These are phyloP conservation scores for Xerocomus brunneocitrinus DNA, from an alignment of 768 basidiomycete species.

Conservation along the genomic window DNA sequence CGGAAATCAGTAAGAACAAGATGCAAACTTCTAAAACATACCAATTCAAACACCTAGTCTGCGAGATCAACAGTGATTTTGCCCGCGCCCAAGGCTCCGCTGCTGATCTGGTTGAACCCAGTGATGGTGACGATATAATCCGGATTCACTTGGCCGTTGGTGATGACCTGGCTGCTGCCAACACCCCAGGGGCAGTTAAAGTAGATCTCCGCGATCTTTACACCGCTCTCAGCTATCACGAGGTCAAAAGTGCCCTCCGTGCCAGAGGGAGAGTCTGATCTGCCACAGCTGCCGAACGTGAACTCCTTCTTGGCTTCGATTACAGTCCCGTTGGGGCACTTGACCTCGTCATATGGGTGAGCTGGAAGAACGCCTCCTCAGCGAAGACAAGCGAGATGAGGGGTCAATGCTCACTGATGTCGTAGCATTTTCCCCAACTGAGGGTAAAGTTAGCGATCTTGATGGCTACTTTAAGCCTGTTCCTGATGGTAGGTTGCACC, in stretches of 20 bases:
- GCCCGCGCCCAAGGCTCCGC: not conserved
- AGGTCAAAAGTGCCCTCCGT: not conserved
- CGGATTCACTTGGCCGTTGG: not conserved
- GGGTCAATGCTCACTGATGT: not conserved
- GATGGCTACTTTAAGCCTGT: not conserved
- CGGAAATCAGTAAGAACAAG: not conserved
- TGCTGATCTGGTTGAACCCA: not conserved
- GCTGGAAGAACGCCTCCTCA: not conserved
- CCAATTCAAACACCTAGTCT: not conserved
- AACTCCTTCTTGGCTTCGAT: not conserved
- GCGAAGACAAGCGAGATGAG: not conserved
- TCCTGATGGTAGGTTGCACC: not conserved
- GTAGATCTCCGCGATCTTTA: not conserved
- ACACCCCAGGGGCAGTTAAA: not conserved
- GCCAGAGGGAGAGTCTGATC: not conserved
- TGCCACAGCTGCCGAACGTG: not conserved
- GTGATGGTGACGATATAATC: not conserved
- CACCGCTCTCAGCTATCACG: not conserved
- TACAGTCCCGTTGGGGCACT: not conserved
- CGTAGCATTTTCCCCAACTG: not conserved
- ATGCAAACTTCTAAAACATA: not conserved
- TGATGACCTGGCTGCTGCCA: not conserved
- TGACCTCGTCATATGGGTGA: not conserved
- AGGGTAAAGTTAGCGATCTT: not conserved
- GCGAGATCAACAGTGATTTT: not conserved